phyloP scores from a whole-genome alignment of 768 basidiomycete species.

The Tephrocybe sp. region DNA sequence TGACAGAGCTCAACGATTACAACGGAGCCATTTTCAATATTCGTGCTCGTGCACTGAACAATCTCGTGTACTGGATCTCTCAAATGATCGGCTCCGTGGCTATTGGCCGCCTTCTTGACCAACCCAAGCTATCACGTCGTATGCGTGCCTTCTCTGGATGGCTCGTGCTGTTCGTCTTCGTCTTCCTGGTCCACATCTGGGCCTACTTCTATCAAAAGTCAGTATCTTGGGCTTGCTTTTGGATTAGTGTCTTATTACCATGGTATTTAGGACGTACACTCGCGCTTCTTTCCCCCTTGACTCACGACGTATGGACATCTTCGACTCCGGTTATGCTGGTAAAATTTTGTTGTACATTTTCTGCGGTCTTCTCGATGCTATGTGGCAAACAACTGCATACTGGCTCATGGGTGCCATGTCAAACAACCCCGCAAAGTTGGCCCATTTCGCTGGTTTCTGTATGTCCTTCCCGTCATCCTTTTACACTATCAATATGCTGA shows the following conservation, averaged over 20 bases:
- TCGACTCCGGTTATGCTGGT: constrained; percentile 52
- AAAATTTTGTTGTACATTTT: constrained; percentile 67
- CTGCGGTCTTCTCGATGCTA: constrained; percentile 74
- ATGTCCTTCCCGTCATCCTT: constrained; percentile 24
- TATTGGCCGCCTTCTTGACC: constrained; percentile 72
- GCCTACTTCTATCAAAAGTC: constrained; percentile 75
- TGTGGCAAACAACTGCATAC: constrained; percentile 85
- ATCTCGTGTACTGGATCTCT: constrained; percentile 76
- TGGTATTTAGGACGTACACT: constrained; percentile 51
- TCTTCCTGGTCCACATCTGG: constrained; percentile 75
- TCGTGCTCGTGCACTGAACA: constrained; percentile 75
- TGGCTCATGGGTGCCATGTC: constrained; percentile 89
- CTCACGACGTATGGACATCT: constrained; percentile 56
- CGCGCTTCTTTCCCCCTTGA: constrained; percentile 43
- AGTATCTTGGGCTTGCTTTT: constrained; percentile 15
- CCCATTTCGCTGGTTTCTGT: constrained; percentile 84
- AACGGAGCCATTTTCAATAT: constrained; percentile 81
- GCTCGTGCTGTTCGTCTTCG: constrained; percentile 58
- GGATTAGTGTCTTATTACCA: not conserved
- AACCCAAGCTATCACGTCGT: constrained; percentile 53
- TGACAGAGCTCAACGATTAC: constrained; percentile 73
- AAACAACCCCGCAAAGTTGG: constrained; percentile 78
- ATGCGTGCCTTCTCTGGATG: constrained; percentile 72
- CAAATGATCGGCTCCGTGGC: constrained; percentile 75
- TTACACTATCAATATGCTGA: not conserved